A percentile compares a stretch with the other conserved stretches of the same genome.
These are phyloP conservation scores for Arxiozyma heterogenica DNA, from an alignment of 1,139 yeast species.

Conservation along the genomic window DNA sequence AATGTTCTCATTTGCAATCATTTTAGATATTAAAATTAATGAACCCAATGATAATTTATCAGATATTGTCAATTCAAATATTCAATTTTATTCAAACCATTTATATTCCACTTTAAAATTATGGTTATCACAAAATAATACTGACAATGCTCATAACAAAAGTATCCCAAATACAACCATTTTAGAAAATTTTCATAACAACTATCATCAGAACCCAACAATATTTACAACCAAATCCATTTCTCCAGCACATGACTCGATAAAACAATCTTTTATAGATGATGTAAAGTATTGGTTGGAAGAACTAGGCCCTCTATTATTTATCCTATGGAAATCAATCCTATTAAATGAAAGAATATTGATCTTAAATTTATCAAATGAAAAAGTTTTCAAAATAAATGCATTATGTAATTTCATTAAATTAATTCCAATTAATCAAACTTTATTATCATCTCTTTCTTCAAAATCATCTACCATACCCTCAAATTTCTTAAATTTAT, in stretches of 20 bases:
- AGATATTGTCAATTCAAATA: neutral
- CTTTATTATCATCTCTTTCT: neutral
- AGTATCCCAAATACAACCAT: neutral
- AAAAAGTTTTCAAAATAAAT: conserved; percentile 36
- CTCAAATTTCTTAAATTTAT: conserved; percentile 29
- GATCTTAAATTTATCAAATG: conserved; percentile 40
- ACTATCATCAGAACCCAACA: neutral
- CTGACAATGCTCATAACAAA: too few relatives aligned
- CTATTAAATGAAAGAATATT: conserved; percentile 54
- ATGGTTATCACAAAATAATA: neutral
- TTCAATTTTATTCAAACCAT: conserved; percentile 39
- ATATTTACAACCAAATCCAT: neutral
- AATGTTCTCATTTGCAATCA: conserved; percentile 57
- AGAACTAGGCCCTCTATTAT: conserved; percentile 62
- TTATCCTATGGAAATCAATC: conserved; percentile 61
- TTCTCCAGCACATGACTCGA: neutral
- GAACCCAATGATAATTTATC: conserved; percentile 21
- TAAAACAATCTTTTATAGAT: neutral
- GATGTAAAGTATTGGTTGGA: conserved; percentile 5
- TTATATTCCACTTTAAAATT: conserved; percentile 31
- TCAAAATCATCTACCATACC: neutral
- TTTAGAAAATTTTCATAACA: neutral
- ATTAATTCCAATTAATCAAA: conserved; percentile 28
- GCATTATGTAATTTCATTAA: conserved; percentile 41
- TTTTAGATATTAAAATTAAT: conserved; percentile 35